Percentiles rank a stretch among this genome's conserved stretches.
Conservation (phyloP, 768 basidiomycete genomes). For the Nidularia pulvinata region DNA sequence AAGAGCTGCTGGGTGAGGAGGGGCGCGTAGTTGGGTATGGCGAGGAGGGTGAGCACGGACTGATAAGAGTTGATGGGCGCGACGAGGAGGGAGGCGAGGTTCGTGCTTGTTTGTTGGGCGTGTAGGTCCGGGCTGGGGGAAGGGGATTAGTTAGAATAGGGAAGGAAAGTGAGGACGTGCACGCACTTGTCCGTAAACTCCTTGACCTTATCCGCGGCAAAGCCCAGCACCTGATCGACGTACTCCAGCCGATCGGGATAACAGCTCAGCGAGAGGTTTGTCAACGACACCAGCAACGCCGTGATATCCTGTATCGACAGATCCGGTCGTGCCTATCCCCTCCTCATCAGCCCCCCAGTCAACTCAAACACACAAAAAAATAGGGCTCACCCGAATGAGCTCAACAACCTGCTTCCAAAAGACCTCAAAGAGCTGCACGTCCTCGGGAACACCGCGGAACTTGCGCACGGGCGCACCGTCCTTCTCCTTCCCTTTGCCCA, state of each 20-base stretch:
- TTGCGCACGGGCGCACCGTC: constrained; percentile 63
- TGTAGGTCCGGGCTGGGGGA: constrained; percentile 79
- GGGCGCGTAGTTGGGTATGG: constrained; percentile 86
- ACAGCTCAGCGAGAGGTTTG: constrained; percentile 94
- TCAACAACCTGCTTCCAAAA: constrained; percentile 99
- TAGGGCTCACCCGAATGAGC: constrained; percentile 81
- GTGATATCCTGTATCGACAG: constrained; percentile 98
- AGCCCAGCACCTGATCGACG: constrained; percentile 93
- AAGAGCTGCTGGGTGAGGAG: constrained; percentile 87
- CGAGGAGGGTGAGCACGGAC: constrained; percentile 96
- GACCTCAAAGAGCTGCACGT: constrained; percentile 96
- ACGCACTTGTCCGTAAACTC: constrained; percentile 80
- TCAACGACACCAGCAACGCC: constrained; percentile 91
- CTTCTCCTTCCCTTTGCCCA: constrained; percentile 59
- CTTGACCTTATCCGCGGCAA: constrained; percentile 83
- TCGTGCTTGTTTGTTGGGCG: constrained; percentile 80
- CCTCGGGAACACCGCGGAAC: constrained; percentile 94
- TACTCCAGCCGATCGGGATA: constrained; percentile 98
- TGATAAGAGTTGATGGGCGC: constrained; percentile 97
- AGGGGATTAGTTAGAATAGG: too few species aligned
- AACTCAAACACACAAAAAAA: not conserved
- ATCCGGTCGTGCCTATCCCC: constrained; percentile 89
- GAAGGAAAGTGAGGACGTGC: not conserved
- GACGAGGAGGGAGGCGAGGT: constrained; percentile 89
- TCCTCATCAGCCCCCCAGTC: not conserved